These are phyloP conservation scores for Pichia sp. DNA, from an alignment of 1,139 yeast genomes.

Conservation along the genomic window DNA sequence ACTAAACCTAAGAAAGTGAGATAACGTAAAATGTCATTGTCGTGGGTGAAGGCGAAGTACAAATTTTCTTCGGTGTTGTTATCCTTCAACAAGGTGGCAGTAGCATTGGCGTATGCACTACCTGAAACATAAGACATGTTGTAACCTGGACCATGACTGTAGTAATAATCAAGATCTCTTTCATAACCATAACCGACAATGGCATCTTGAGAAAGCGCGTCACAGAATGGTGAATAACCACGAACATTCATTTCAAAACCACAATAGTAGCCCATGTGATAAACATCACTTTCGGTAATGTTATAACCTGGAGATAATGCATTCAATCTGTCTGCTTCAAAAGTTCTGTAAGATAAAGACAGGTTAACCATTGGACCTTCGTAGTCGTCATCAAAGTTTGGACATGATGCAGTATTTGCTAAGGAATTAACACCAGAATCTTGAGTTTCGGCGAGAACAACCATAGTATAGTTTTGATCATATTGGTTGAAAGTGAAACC, in stretches of 20 bases:
- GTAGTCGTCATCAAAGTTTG: constrained; percentile 6
- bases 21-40: constrained; percentile 44
- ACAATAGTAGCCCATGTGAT: constrained; percentile 41
- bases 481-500: constrained; percentile 20
- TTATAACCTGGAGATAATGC: constrained; percentile 35
- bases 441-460: constrained; percentile 21
- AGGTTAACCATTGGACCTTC: constrained; percentile 6
- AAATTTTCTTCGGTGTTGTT: constrained; percentile 29
- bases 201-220: constrained; percentile 49
- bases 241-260: constrained; percentile 50
- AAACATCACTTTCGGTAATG: constrained; percentile 38
- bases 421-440: constrained; percentile 22
- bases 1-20: constrained; percentile 44
- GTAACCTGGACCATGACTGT: constrained; percentile 50
- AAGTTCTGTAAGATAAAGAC: constrained; percentile 9
- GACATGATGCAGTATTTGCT: constrained; percentile 13
- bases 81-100: constrained; percentile 38
- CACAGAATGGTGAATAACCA: constrained; percentile 47
- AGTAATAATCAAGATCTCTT: constrained; percentile 43
- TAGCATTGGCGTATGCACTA: constrained; percentile 45
- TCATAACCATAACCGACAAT: constrained; percentile 42
- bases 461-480: constrained; percentile 14
- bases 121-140: constrained; percentile 42
- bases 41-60: constrained; percentile 47
- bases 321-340: constrained; percentile 28